Percentiles rank a stretch among this genome's conserved stretches.
phyloP scores from a whole-genome alignment of 768 basidiomycete genomes.

The Auriscalpium orientale region DNA sequence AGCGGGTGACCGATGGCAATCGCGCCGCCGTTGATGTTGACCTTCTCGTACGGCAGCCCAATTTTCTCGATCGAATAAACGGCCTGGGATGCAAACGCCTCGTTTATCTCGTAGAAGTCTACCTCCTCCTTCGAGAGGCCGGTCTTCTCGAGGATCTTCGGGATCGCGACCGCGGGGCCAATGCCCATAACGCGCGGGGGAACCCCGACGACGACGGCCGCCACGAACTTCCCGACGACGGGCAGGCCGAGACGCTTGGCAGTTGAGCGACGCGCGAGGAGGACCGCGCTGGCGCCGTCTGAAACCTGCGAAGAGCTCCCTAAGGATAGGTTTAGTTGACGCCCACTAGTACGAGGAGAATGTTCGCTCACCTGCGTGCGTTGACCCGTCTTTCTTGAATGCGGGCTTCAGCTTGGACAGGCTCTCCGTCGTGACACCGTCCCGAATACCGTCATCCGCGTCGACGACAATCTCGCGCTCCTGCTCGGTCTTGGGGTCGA shows the following conservation, averaged over 20 bases:
- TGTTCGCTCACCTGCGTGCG: constrained; percentile 52
- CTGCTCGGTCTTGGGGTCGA: constrained; percentile 70
- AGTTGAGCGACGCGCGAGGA: constrained; percentile 71
- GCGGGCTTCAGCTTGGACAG: constrained; percentile 81
- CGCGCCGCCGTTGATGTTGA: constrained; percentile 83
- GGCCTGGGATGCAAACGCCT: constrained; percentile 83
- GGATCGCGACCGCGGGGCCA: constrained; percentile 85
- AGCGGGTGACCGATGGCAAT: constrained; percentile 89
- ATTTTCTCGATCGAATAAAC: constrained; percentile 65
- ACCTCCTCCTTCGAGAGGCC: constrained; percentile 65
- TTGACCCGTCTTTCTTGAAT: constrained; percentile 66
- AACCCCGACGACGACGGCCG: constrained; percentile 65
- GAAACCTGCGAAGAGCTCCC: constrained; percentile 87
- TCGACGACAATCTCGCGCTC: constrained; percentile 63
- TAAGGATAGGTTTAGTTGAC: constrained; percentile 1
- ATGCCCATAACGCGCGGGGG: constrained; percentile 88
- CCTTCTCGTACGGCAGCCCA: constrained; percentile 66
- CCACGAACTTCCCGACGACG: constrained; percentile 79
- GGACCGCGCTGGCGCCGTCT: constrained; percentile 87
- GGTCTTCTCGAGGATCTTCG: constrained; percentile 56
- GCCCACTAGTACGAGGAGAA: neutral
- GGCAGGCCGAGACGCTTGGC: constrained; percentile 82
- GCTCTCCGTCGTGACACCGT: constrained; percentile 73
- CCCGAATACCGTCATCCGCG: constrained; percentile 78
- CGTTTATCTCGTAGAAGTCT: constrained; percentile 91